These are phyloP conservation scores for Spergularia bocconei DNA, from an alignment of 148 eudicot genomes.

Conservation along the genomic window DNA sequence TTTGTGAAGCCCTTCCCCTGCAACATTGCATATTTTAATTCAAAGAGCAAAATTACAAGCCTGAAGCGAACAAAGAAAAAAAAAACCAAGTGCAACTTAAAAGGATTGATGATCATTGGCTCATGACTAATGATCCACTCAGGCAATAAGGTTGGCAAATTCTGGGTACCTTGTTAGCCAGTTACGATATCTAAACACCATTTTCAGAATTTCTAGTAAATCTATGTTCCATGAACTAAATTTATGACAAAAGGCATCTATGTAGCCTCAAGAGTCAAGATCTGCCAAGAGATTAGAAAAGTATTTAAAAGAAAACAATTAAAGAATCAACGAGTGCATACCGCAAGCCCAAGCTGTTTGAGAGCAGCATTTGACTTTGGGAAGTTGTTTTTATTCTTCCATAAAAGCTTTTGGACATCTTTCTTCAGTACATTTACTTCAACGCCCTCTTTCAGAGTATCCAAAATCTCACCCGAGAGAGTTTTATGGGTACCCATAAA, in stretches of 20 bases:
- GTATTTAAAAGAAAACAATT: background rate
- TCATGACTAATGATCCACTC: background rate
- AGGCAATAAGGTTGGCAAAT: background rate
- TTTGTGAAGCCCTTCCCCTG: slow-evolving; percentile 51
- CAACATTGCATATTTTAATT: slow-evolving; percentile 13
- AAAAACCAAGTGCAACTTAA: background rate
- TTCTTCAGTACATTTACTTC: slow-evolving; percentile 75
- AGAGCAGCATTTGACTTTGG: slow-evolving; percentile 75
- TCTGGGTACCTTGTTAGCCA: background rate
- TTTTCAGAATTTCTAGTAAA: background rate
- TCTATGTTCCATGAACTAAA: background rate
- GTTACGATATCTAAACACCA: background rate
- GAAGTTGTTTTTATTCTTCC: slow-evolving; percentile 92
- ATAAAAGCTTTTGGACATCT: slow-evolving; percentile 87
- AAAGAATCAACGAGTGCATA: slow-evolving; percentile 24
- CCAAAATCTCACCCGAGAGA: slow-evolving; percentile 30
- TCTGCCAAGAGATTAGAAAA: background rate
- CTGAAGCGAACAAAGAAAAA: background rate
- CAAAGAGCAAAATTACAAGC: background rate
- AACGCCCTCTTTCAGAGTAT: slow-evolving; percentile 31
- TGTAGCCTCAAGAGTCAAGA: background rate
- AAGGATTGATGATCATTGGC: background rate
- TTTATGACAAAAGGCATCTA: background rate
- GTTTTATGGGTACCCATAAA: slow-evolving; percentile 66
- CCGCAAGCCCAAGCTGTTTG: slow-evolving; percentile 75